phyloP scores from a whole-genome alignment of 2,329 filamentous ascomycete genomes.

The Gaeumannomyces sp. region DNA sequence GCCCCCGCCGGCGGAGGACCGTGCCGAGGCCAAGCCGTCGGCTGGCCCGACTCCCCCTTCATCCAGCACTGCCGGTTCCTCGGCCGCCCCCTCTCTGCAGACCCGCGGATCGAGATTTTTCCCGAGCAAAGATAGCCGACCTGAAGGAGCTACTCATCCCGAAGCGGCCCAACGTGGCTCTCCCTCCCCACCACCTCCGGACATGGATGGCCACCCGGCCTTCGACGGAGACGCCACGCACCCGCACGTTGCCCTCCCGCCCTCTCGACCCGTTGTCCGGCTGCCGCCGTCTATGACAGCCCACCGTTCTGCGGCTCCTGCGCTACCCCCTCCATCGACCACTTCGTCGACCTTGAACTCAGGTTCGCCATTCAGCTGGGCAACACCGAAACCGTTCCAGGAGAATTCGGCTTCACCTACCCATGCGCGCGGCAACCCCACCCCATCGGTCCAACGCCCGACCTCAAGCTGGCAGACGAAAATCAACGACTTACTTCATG shows the following conservation, averaged over 20 bases:
- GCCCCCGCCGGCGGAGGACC: slow-evolving; percentile 15
- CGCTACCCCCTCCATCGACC: slow-evolving; percentile 13
- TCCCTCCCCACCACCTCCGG: slow-evolving; percentile 67
- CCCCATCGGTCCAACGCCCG: slow-evolving; percentile 14
- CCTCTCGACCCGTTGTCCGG: slow-evolving; percentile 69
- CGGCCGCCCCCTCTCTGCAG: slow-evolving; percentile 30
- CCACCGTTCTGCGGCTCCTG: background rate
- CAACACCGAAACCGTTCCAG: slow-evolving; percentile 26
- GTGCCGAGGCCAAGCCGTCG: background rate
- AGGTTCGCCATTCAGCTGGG: slow-evolving; percentile 27
- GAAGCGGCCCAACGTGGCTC: slow-evolving; percentile 44
- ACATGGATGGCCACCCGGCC: slow-evolving; percentile 63
- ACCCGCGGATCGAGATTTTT: slow-evolving; percentile 56
- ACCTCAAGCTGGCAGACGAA: slow-evolving; percentile 59
- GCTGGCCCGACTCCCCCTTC: background rate
- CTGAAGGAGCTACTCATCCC: slow-evolving; percentile 28
- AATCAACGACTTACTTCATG: slow-evolving; percentile 72
- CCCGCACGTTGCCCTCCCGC: slow-evolving; percentile 65
- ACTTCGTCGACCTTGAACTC: slow-evolving; percentile 6
- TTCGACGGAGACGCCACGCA: slow-evolving; percentile 60
- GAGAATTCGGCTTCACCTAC: slow-evolving; percentile 16
- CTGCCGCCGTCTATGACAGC: slow-evolving; percentile 45
- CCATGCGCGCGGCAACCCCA: slow-evolving; percentile 13
- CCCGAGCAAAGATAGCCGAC: slow-evolving; percentile 44
- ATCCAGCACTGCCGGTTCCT: slow-evolving; percentile 9